Evolutionary conservation across 1,284 basidiomycete genomes (phyloP), one percentile per base, ranked within the genome.

Genomic region (Puccinia polysora): DNA sequence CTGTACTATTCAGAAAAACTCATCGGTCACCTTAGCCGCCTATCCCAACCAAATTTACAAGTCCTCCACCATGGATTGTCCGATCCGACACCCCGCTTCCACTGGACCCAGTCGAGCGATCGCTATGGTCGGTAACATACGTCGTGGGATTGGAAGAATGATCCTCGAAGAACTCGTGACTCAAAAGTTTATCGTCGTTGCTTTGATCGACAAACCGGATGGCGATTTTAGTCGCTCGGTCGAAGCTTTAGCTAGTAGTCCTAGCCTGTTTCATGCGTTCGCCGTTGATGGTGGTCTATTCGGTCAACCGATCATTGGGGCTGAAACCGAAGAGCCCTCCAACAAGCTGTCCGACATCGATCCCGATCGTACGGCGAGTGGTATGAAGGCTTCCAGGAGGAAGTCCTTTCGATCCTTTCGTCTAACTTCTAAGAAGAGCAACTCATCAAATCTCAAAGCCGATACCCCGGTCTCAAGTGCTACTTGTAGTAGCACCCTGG

Each of bases 11-110:
- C 50, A 36, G n/a, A 59, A 62, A 43, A 62, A 28, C 71, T 70
- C 45, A 7, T 50, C 47, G 59, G 30, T 47, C 38, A 64, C 32
- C 47, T 60, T 49, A 49, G 76, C 36, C 0, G 75, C 75, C 8
- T 53, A 69, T 32, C 75, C 75, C 25, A 77, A 77, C 49, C 77
- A 72, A 32, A 74, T 70, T 34, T 80, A 78, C 18, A 74, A 75
- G 15, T 82, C 82, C 4, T 78, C 80, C 72, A 79, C 79, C 47
- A 79, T 79, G n/a, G 87, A 79, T 14, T 84, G 82, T 76, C 85
- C 81, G 84, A 86, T 76, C 82, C 84, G 78, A 8, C 36, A 84
- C 73, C 75, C n/a, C 74, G 75, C 77, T 75, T 38, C 73, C 65
- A 34, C 65, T 74, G 75, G 73, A 75, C 78, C 75, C 68, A 78